Evolutionary conservation across 148 eudicot genomes (phyloP).

Genomic region (Fallopia convolvulus): DNA sequence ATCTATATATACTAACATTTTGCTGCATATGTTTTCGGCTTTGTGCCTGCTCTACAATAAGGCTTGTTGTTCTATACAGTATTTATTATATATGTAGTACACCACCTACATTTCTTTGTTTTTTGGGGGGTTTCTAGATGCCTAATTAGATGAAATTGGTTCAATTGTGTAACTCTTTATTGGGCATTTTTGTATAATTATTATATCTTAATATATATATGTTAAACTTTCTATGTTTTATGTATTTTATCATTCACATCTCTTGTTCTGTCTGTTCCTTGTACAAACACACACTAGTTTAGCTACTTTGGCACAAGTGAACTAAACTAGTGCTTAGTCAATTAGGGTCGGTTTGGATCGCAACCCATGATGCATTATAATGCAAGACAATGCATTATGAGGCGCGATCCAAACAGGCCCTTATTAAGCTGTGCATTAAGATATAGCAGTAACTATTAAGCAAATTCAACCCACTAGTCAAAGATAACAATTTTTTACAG

Average conservation of each 20-base stretch:
- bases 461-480: neutral
- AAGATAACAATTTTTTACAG: neutral
- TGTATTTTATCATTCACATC: neutral
- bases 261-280: neutral
- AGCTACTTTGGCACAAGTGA: too few species aligned
- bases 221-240: neutral
- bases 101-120: neutral
- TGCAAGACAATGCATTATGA: too few species aligned
- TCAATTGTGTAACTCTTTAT: neutral
- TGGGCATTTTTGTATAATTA: neutral
- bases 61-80: slow-evolving; percentile 6
- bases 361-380: too few species aligned
- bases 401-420: too few species aligned
- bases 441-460: too few species aligned
- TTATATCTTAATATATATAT: neutral
- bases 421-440: too few species aligned
- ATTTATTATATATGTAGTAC: neutral
- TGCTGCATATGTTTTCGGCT: slow-evolving; percentile 11
- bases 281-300: too few species aligned
- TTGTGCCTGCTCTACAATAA: slow-evolving; percentile 5
- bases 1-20: slow-evolving; percentile 1
- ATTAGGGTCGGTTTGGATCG: too few species aligned
- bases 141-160: slow-evolving; percentile 16
- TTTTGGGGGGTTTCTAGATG: neutral
- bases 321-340: neutral